Evolutionary conservation across 2,329 filamentous ascomycete genomes (phyloP).

Genomic region (Macrophomina tecta): DNA sequence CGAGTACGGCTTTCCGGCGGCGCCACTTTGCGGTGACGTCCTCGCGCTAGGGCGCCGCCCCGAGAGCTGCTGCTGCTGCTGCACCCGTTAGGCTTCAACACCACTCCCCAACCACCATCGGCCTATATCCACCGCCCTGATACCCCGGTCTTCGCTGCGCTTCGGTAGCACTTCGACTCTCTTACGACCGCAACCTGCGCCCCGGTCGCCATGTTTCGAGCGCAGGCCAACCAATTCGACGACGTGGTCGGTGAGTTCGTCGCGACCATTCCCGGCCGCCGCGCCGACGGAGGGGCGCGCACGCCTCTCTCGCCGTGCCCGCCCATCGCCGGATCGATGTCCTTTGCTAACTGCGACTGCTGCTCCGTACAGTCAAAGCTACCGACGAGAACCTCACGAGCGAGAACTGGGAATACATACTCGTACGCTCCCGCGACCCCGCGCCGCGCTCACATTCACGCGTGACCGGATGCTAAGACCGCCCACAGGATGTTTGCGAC

Average conservation of each 20-base stretch:
- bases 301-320: conserved; percentile 9
- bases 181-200: conserved; percentile 1
- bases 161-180: neutral
- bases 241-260: conserved; percentile 67
- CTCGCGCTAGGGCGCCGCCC: conserved; percentile 10
- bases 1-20: conserved; percentile 1
- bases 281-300: conserved; percentile 10
- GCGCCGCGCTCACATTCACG: conserved; percentile 1
- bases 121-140: conserved; percentile 4
- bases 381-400: conserved; percentile 98
- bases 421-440: conserved; percentile 51
- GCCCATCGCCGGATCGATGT: neutral
- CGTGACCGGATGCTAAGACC: conserved; percentile 22
- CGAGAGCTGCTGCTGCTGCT: conserved; percentile 1
- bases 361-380: conserved; percentile 67
- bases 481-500: conserved; percentile 63
- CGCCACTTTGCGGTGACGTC: conserved; percentile 13
- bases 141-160: conserved; percentile 1
- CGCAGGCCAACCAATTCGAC: conserved; percentile 71
- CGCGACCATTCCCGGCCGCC: conserved; percentile 15
- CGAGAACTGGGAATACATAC: conserved; percentile 74
- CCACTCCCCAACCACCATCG: neutral
- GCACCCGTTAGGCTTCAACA: conserved; percentile 23
- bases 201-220: conserved; percentile 51
- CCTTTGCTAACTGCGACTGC: conserved; percentile 30